These are phyloP conservation scores for Akebia trifoliata DNA, from an alignment of 164 flowering plant genomes.

Conservation along the genomic window DNA sequence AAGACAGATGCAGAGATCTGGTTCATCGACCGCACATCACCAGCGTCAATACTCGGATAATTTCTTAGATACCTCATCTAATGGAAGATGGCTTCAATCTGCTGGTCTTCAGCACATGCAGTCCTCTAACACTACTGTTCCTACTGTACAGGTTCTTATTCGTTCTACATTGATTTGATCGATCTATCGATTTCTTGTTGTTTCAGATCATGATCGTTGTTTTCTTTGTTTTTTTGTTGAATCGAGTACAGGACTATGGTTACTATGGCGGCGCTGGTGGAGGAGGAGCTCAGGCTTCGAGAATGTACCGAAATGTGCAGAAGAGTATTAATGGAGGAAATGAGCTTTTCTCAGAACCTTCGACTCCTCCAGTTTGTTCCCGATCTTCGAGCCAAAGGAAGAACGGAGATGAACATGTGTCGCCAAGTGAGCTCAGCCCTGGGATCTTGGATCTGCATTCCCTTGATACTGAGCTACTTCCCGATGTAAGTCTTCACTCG, in stretches of 20 bases:
- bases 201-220: slow-evolving; percentile 1
- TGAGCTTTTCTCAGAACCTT: slow-evolving; percentile 56
- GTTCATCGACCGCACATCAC: slow-evolving; percentile 52
- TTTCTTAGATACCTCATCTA: slow-evolving; percentile 51
- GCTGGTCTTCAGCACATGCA: slow-evolving; percentile 60
- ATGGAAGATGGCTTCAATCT: slow-evolving; percentile 63
- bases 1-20: slow-evolving; percentile 61
- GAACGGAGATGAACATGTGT: slow-evolving; percentile 42
- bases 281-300: slow-evolving; percentile 35
- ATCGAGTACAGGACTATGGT: slow-evolving; percentile 43
- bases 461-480: slow-evolving; percentile 72
- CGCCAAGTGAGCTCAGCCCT: slow-evolving; percentile 66
- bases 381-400: slow-evolving; percentile 41
- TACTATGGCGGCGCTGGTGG: slow-evolving; percentile 38
- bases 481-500: slow-evolving; percentile 45
- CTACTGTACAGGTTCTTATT: slow-evolving; percentile 35
- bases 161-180: neutral
- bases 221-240: slow-evolving; percentile 11
- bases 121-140: slow-evolving; percentile 22
- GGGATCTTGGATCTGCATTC: slow-evolving; percentile 95
- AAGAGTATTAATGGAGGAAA: slow-evolving; percentile 46
- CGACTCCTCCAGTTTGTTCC: slow-evolving; percentile 45
- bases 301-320: slow-evolving; percentile 41
- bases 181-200: neutral
- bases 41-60: slow-evolving; percentile 81